Evolutionary conservation across 2,329 filamentous ascomycete species (phyloP), one percentile per base, ranked within the genome.

Genomic region (Aspergillus bombycis): DNA sequence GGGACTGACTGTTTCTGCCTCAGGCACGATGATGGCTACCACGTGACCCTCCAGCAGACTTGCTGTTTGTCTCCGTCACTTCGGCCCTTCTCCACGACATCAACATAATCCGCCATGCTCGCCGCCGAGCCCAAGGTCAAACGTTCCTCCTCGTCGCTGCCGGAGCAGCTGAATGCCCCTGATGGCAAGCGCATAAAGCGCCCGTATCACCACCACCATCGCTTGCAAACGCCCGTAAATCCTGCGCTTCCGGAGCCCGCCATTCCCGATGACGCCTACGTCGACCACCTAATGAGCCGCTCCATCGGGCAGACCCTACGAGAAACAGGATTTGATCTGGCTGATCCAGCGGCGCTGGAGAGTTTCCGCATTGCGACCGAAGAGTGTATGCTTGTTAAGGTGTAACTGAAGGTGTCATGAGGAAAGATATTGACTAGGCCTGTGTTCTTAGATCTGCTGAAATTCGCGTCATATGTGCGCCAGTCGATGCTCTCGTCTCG

Each of bases 401-500:
- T 55, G 52, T 11, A 38, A 16, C 19, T 23, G 52, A 55, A 55
- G 32, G 30, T 36, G n/a, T 38, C n/a, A 14, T 55, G 52, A 55
- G 23, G 34, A 16, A 53, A 58, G 65, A 60, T 60, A 63, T 65
- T 62, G 60, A 67, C 68, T 64, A 55, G 68, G 52, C 48, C 50
- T 50, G 48, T 55, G 50, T 61, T 69, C 64, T 64, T 71, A 87
- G 84, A 85, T 72, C 83, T 89, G 74, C 79, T 83, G 52, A 80
- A 80, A 60, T 83, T 89, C 65, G 79, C 85, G 43, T 78, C 80
- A 34, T 80, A 83, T 64, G 82, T 87, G 38, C 83, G 83, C 46
- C 80, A 81, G 54, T 87, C 86, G 7, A 90, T 89, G 88, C 75
- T 80, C 46, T 81, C 82, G 52, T 81, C 81, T 57, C 83, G 88